phyloP scores from a whole-genome alignment of 2,329 filamentous ascomycete genomes.

The Pleoardoris graminearum region DNA sequence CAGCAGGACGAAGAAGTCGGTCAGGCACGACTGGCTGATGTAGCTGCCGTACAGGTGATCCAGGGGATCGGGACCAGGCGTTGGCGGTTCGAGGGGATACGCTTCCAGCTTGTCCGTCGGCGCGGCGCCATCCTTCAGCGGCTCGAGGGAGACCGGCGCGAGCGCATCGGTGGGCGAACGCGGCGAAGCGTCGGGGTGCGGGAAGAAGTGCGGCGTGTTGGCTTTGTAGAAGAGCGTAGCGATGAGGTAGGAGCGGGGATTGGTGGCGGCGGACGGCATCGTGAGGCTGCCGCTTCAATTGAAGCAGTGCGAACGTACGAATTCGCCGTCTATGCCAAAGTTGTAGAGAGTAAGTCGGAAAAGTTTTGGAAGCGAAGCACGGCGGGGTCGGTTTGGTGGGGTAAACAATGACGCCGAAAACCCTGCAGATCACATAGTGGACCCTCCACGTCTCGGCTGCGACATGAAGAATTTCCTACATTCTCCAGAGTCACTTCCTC shows the following conservation, averaged over 20 bases:
- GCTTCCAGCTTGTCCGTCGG: slow-evolving; percentile 57
- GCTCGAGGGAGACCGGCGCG: slow-evolving; percentile 36
- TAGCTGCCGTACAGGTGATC: slow-evolving; percentile 60
- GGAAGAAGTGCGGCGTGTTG: slow-evolving; percentile 43
- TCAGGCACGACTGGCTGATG: slow-evolving; percentile 59
- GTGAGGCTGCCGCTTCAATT: no score
- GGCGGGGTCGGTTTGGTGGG: no score
- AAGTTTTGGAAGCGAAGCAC: no score
- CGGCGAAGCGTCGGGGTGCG: slow-evolving; percentile 53
- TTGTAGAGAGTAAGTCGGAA: no score
- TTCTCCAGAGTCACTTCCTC: no score
- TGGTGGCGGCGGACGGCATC: slow-evolving; percentile 20
- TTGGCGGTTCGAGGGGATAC: slow-evolving; percentile 59
- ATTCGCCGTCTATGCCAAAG: no score
- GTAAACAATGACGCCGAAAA: no score
- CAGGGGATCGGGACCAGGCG: slow-evolving; percentile 57
- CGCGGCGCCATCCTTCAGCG: slow-evolving; percentile 51
- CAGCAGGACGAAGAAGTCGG: slow-evolving; percentile 59
- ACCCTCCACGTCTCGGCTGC: no score
- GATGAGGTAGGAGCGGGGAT: slow-evolving; percentile 26
- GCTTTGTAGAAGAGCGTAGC: slow-evolving; percentile 47
- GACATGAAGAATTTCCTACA: no score
- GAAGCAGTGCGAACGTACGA: no score
- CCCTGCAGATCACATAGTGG: no score
- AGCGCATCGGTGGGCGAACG: slow-evolving; percentile 37